phyloP scores from a whole-genome alignment of 139 green algal genomes.

The Chlorella vulgaris region DNA sequence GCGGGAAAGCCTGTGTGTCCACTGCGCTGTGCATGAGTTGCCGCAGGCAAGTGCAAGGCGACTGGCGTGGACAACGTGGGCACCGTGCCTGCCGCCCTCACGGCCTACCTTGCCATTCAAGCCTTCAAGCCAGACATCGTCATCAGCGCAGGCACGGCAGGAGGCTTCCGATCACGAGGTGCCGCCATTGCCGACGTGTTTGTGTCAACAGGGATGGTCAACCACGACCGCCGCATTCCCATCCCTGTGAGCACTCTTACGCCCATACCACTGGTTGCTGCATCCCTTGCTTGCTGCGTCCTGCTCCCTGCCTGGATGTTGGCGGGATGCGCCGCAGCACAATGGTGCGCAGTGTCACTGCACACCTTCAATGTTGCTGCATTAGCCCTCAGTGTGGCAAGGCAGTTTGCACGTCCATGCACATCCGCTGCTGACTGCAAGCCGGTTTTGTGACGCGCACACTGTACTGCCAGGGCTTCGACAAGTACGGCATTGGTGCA shows the following conservation, averaged over 20 bases:
- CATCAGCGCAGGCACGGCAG: slow-evolving; percentile 85
- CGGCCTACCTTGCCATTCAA: slow-evolving; percentile 84
- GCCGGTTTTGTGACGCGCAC: too few relatives aligned
- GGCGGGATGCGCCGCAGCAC: too few relatives aligned
- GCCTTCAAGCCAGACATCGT: slow-evolving; percentile 87
- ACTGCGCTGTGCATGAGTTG: neutral
- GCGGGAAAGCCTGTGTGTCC: too few relatives aligned
- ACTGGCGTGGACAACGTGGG: slow-evolving; percentile 89
- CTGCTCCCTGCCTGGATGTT: too few relatives aligned
- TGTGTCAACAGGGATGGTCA: slow-evolving; percentile 71
- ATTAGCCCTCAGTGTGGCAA: too few relatives aligned
- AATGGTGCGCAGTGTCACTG: too few relatives aligned
- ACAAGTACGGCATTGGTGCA: slow-evolving; percentile 72
- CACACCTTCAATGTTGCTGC: too few relatives aligned
- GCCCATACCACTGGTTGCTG: too few relatives aligned
- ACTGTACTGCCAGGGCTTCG: slow-evolving; percentile 65
- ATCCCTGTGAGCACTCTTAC: slow-evolving; percentile 61
- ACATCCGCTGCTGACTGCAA: too few relatives aligned
- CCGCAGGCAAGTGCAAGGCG: slow-evolving; percentile 57
- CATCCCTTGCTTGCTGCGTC: neutral
- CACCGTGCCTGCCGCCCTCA: slow-evolving; percentile 86
- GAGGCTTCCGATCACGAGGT: slow-evolving; percentile 89
- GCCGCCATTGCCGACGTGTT: slow-evolving; percentile 94
- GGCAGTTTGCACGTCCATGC: too few relatives aligned
- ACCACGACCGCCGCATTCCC: slow-evolving; percentile 96